Conservation (phyloP, 306 rosid species). For the Prunus mume region DNA sequence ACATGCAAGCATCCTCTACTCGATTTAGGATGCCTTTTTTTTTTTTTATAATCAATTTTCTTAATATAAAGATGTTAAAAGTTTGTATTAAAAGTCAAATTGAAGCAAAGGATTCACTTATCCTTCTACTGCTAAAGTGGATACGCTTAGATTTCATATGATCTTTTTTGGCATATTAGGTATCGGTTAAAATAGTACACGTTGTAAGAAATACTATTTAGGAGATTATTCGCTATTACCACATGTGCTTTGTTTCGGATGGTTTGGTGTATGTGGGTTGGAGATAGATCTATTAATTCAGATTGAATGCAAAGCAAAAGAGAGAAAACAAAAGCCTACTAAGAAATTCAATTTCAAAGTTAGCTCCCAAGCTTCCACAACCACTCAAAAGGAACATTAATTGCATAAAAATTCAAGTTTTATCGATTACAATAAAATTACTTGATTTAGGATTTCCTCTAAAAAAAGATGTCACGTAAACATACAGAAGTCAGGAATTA, state of each 20-base stretch:
- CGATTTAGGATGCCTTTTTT: neutral
- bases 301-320: neutral
- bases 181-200: neutral
- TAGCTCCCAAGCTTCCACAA: neutral
- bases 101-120: neutral
- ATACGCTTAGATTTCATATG: neutral
- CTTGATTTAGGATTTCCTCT: neutral
- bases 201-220: neutral
- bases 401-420: neutral
- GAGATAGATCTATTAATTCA: neutral
- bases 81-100: neutral
- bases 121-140: neutral
- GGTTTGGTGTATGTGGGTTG: neutral
- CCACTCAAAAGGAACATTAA: neutral
- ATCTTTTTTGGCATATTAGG: neutral
- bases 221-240: neutral
- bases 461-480: no score
- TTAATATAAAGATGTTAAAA: neutral
- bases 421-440: neutral
- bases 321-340: neutral
- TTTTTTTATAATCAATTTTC: neutral
- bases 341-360: neutral
- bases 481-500: no score
- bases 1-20: neutral
- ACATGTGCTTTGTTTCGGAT: neutral